These are phyloP conservation scores for Arxiozyma slooffiae DNA, from an alignment of 1,139 yeast species.

Conservation along the genomic window DNA sequence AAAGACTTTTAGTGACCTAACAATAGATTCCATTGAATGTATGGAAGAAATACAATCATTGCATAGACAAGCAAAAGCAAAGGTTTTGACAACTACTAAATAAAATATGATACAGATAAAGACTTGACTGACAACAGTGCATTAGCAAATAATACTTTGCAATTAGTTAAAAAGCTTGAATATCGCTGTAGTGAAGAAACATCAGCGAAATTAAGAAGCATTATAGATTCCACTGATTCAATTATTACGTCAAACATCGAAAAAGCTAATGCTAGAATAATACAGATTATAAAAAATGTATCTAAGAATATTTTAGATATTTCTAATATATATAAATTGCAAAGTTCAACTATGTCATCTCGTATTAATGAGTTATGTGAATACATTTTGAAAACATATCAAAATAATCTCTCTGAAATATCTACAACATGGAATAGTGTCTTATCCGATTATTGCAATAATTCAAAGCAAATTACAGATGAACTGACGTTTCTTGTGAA, in stretches of 20 bases:
- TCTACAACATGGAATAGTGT: conserved; percentile 12
- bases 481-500: background rate
- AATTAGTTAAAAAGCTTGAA: background rate
- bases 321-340: background rate
- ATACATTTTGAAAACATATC: conserved; percentile 7
- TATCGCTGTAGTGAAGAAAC: background rate
- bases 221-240: background rate
- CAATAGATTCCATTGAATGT: conserved; percentile 3
- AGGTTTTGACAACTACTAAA: background rate
- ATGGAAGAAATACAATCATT: background rate
- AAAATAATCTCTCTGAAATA: conserved; percentile 11
- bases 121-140: background rate
- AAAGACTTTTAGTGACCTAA: conserved; percentile 1
- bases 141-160: background rate
- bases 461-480: conserved; percentile 1
- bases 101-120: background rate
- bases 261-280: background rate
- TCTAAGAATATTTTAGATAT: background rate
- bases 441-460: conserved; percentile 5
- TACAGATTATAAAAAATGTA: background rate
- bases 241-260: background rate
- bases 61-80: background rate
- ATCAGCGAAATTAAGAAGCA: background rate
- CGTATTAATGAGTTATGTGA: conserved; percentile 1
- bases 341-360: background rate